Base-by-base conservation (phyloP, 257 asterid genomes). In the Petunia axillaris region DNA sequence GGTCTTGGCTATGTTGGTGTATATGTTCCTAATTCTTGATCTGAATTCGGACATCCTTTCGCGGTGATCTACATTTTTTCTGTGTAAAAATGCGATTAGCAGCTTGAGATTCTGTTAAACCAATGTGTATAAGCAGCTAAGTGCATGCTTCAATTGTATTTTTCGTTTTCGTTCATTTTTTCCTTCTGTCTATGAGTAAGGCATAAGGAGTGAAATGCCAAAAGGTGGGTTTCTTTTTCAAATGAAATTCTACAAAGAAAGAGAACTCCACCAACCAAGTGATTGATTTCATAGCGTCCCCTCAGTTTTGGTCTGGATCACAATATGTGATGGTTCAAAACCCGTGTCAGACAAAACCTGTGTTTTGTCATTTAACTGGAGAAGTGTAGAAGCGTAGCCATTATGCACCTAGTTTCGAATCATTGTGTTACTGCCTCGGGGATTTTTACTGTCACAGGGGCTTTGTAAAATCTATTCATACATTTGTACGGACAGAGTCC, bases 1-100 rank as follows among this genome's bases (percentile, higher is more conserved):
- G 88, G 85, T 35, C 64, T 85, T 66, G 90, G 88, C 2, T 87
- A 81, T 37, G 73, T 87, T 36, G 90, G 90, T 52, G 84, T 82
- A 14, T 66, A 84, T 63, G 82, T 85, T 73, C 81, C 83, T 7
- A 43, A 13, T 54, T 85, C 85, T 53, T 81, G 16, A 52, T 48
- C 52, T 9, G 10, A 35, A 71, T 10, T 48, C 1, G 5, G 41
- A 71, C 25, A 46, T 35, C 35, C 35, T 48, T 25, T 70, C 11
- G 15, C 50, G 77, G 77, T 48, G 41, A 13, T 1, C 2, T 2
- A 71, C 46, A 44, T 71, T 71, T 5, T 7, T 67, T 40, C 15
- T 11, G 10, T 11, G 77, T 50, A 50, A 73, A 73, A 6, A 25
- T 73, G 13, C 50, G 62, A 73, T 4, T 10, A 71, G 44, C 11